These are phyloP conservation scores for Proliferodiscus dingleyae DNA, from an alignment of 2,329 filamentous ascomycete genomes.

Conservation along the genomic window DNA sequence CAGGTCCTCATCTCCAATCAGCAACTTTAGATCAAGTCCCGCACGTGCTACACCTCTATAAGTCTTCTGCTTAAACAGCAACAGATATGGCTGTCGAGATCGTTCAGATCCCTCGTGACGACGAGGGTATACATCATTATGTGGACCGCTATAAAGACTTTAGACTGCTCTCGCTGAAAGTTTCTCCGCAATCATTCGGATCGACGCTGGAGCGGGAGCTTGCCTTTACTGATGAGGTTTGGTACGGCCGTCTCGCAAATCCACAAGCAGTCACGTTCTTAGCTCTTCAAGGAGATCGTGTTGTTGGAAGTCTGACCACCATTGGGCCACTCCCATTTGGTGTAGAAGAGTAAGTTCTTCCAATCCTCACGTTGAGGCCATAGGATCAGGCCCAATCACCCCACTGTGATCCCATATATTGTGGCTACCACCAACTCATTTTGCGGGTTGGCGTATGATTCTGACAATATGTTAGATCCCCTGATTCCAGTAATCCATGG, in stretches of 20 bases:
- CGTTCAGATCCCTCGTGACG: constrained; percentile 22
- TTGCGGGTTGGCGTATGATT: neutral
- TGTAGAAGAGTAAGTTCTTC: constrained; percentile 10
- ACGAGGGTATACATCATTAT: constrained; percentile 16
- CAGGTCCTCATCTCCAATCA: neutral
- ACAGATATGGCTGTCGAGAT: constrained; percentile 23
- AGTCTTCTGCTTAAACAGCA: neutral
- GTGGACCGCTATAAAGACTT: constrained; percentile 24
- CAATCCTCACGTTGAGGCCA: neutral
- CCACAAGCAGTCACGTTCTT: constrained; percentile 34
- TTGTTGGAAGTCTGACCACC: constrained; percentile 33
- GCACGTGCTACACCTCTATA: neutral
- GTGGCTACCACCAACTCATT: neutral
- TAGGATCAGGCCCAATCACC: neutral
- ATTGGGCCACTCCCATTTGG: constrained; percentile 30
- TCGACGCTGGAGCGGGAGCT: constrained; percentile 36
- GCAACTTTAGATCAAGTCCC: no score
- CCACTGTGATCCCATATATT: neutral
- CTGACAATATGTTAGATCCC: constrained; percentile 1
- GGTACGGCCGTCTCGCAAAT: constrained; percentile 35
- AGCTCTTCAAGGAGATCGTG: constrained; percentile 24
- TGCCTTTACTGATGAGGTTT: constrained; percentile 33
- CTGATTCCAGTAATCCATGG: constrained; percentile 19
- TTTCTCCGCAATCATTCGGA: constrained; percentile 33
- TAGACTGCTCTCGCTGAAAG: constrained; percentile 23